Base-by-base conservation (phyloP, 1,284 basidiomycete species). In the Melampsora larici-populina region DNA sequence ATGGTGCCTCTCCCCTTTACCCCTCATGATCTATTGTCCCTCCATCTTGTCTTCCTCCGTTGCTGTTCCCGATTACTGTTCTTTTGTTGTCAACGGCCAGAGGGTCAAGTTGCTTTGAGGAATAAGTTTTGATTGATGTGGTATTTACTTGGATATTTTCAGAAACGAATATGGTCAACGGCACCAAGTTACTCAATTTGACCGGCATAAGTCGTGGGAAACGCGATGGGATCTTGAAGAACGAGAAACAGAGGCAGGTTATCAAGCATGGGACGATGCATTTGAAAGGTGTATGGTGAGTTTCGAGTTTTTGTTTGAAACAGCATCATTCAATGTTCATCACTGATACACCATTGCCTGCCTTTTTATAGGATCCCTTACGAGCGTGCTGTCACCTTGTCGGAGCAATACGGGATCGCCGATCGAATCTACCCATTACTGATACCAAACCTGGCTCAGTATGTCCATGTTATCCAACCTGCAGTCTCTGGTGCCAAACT, bases 131-230 rank as follows among this genome's bases (percentile, higher is more conserved):
- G 31, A 55, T 51, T 9, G 31, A 31, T 64, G 26, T 72, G n/a
- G 24, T 74, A 36, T 13, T 8, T 31, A 3, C n/a, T 3, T 72
- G 46, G 43, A 13, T 21, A 67, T 24, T 18, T 29, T 18, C 71
- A 80, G 81, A 81, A 68, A 80, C 72, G 55, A 70, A 79, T 72
- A 77, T 77, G 51, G 68, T 81, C 68, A 81, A 81, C 63, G 79
- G 79, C 46, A 81, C 81, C 24, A 81, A 81, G 75, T 67, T 81
- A n/a, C 74, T 81, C 33, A 81, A 81, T 63, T 55, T 79, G 11
- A 71, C 65, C 8, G 76, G 76, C 1, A 64, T 81, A 8, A 80
- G 79, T 15, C 76, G 80, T 18, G 81, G 80, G 3, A 79, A 80
- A 58, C 78, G 80, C 31, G 81, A 81, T 70, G 75, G 73, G 26